Conservation (phyloP, 768 basidiomycete genomes). For the Psilocybe azurescens region DNA sequence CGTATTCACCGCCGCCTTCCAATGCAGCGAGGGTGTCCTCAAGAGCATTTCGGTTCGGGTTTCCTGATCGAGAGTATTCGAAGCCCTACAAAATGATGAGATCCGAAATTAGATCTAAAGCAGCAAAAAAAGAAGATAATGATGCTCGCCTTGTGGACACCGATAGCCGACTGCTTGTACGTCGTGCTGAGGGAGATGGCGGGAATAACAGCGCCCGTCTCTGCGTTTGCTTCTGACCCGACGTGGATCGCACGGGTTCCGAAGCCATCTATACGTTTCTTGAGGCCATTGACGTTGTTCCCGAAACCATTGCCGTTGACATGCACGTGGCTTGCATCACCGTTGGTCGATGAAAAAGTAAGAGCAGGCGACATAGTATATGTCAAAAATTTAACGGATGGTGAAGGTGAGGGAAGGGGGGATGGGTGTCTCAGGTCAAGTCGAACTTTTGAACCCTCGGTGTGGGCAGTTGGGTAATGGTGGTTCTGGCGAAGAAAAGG, state of each 20-base stretch:
- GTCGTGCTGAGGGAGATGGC: conserved; percentile 93
- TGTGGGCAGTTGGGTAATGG: neutral
- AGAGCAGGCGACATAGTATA: conserved; percentile 24
- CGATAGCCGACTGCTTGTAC: conserved; percentile 82
- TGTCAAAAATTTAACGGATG: neutral
- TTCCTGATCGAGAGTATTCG: conserved; percentile 90
- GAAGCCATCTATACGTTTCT: conserved; percentile 55
- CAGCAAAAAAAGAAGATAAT: neutral
- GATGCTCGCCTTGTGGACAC: conserved; percentile 70
- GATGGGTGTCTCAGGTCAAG: neutral
- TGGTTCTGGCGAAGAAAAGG: conserved; percentile 9
- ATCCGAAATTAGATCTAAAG: neutral
- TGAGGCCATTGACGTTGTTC: conserved; percentile 12
- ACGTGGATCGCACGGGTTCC: conserved; percentile 87
- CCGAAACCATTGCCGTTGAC: conserved; percentile 11
- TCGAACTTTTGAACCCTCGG: neutral
- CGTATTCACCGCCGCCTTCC: conserved; percentile 75
- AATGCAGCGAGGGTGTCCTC: conserved; percentile 80
- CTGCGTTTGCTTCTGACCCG: conserved; percentile 74
- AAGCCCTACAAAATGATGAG: conserved; percentile 57
- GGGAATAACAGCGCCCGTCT: conserved; percentile 90
- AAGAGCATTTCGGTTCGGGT: conserved; percentile 85
- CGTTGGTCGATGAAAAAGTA: conserved; percentile 5
- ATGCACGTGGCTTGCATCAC: neutral
- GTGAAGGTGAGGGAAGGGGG: neutral